A percentile compares a stretch with the other conserved stretches of the same genome.
Evolutionary conservation across 495 filamentous ascomycete species (phyloP).

Genomic region (Parathielavia hyrcaniae): DNA sequence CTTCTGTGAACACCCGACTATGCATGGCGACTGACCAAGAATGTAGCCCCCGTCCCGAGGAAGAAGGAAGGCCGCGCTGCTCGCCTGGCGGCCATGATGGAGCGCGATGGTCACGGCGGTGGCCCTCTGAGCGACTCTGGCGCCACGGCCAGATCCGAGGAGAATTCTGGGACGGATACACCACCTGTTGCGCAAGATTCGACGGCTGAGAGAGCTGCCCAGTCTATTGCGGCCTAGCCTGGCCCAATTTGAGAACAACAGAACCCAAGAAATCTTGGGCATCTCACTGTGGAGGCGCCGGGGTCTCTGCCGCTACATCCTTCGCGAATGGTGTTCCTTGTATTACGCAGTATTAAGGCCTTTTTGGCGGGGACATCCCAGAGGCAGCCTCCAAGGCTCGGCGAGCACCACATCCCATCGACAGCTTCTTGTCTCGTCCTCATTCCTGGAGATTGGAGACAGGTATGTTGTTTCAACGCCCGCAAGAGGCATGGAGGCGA

Average conservation of each 20-base stretch:
- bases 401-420: too few species aligned
- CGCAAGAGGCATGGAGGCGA: too few species aligned
- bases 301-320: too few species aligned
- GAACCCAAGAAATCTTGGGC: too few species aligned
- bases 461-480: neutral
- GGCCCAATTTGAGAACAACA: neutral
- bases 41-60: conserved; percentile 44
- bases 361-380: too few species aligned
- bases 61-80: conserved; percentile 50
- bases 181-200: neutral
- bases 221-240: neutral
- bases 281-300: too few species aligned
- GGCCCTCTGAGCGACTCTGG: conserved; percentile 22
- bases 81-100: conserved; percentile 43
- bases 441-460: neutral
- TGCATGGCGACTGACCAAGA: neutral
- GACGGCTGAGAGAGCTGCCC: neutral
- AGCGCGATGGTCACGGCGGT: conserved; percentile 31
- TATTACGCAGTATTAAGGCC: too few species aligned
- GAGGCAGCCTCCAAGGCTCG: too few species aligned
- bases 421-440: neutral
- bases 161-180: conserved; percentile 2
- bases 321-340: too few species aligned
- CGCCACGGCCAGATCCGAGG: neutral
- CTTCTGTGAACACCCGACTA: neutral